Conservation (phyloP, 495 filamentous ascomycete genomes). For the Penicillium salamii region DNA sequence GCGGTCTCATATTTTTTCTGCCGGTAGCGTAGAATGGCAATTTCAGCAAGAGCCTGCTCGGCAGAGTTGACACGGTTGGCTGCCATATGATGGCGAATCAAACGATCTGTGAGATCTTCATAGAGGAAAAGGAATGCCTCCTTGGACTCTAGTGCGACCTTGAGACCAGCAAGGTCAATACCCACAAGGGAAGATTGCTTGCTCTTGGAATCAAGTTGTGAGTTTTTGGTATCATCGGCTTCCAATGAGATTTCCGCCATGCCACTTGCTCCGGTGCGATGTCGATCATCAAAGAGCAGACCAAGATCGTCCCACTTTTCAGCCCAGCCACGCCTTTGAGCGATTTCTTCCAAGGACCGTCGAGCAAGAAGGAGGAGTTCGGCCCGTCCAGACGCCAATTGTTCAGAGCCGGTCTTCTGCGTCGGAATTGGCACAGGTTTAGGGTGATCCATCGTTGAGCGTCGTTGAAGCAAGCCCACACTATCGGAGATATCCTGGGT, state of each 20-base stretch:
- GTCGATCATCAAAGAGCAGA: slow-evolving; percentile 48
- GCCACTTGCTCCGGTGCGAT: slow-evolving; percentile 52
- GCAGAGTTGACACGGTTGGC: slow-evolving; percentile 74
- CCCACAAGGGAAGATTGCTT: slow-evolving; percentile 37
- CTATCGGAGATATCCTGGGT: slow-evolving; percentile 34
- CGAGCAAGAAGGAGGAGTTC: slow-evolving; percentile 78
- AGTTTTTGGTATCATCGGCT: slow-evolving; percentile 17
- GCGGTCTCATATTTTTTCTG: slow-evolving; percentile 68
- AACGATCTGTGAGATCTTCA: slow-evolving; percentile 67
- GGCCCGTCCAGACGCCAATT: slow-evolving; percentile 77
- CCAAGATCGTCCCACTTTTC: slow-evolving; percentile 70
- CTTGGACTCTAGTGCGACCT: slow-evolving; percentile 28
- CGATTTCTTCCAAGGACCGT: slow-evolving; percentile 72
- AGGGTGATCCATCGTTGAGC: slow-evolving; percentile 29
- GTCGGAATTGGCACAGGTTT: slow-evolving; percentile 22
- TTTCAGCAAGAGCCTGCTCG: slow-evolving; percentile 75
- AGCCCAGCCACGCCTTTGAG: slow-evolving; percentile 69
- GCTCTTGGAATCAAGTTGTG: slow-evolving; percentile 30
- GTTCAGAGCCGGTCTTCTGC: slow-evolving; percentile 67
- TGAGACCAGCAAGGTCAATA: slow-evolving; percentile 29
- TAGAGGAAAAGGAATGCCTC: slow-evolving; percentile 56
- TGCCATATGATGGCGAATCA: slow-evolving; percentile 69
- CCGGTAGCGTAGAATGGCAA: slow-evolving; percentile 78
- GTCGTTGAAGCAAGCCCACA: slow-evolving; percentile 17
- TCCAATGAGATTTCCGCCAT: slow-evolving; percentile 43